Base-by-base conservation (phyloP, 495 filamentous ascomycete species). In the Penicillium argentinense region DNA sequence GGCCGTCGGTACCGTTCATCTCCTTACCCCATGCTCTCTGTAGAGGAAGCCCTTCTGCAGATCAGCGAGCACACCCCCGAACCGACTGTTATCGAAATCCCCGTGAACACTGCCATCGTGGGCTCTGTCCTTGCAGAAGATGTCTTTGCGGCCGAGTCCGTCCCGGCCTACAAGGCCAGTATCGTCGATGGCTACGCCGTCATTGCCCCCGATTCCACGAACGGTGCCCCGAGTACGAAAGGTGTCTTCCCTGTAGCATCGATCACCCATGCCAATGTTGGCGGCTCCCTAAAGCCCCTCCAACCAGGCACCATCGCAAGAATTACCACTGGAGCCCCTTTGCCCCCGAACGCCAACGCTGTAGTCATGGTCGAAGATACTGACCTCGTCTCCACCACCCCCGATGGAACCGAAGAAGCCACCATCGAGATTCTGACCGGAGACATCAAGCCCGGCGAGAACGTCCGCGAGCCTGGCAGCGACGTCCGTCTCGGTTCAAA, bases 301-400 rank as follows among this genome's bases (percentile, higher is more conserved):
- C 72, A 84, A 30, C 73, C 75, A 32, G 91, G 91, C 0, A 79
- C 90, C 49, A 84, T 97, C 26, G 83, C 95, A 7, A 71, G 93
- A 22, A 96, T 97, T 51, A 97, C 93, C 1, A 98, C 93, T 0
- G 93, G 93, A 0, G 93, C 95, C 4, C 92, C 93, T 9, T 71
- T 98, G 2, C 93, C 95, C 3, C 81, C 83, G 0, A 89, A 91
- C 4, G 89, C 93, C 9, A 96, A 87, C 28, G 83, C 91, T 3
- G 92, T 97, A 12, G 86, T 96, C 16, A 98, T 97, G 95, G 93
- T 97, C 2, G 93, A 98, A 69, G 93, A 97, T 57, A 97, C 93
- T 0, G 68, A 81, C 1, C 66, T 97, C 9, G 81, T 74, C 28
- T 79, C 76, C 3, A 77, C 76, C 57, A 95, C 88, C 1, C 82